Conservation (phyloP, 192 early-diverging fungal species). For the Coemansia sp. region DNA sequence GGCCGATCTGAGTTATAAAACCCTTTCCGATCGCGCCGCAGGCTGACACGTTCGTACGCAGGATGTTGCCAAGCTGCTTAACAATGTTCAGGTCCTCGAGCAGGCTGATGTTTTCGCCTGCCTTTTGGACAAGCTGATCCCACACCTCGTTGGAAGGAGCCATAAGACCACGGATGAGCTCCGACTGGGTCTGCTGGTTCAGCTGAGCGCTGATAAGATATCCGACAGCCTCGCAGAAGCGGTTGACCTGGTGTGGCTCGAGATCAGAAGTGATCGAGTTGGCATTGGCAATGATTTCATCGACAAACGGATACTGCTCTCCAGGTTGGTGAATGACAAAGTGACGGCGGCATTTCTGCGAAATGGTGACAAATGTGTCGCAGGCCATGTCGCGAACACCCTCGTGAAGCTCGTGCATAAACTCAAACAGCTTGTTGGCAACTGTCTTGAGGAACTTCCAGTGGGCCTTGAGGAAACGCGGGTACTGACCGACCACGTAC, state of each 20-base stretch:
- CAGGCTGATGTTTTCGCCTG: conserved; percentile 69
- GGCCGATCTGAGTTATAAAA: conserved; percentile 85
- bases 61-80: conserved; percentile 87
- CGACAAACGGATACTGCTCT: conserved; percentile 90
- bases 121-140: conserved; percentile 77
- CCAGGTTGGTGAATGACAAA: conserved; percentile 92
- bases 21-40: conserved; percentile 85
- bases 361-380: conserved; percentile 99
- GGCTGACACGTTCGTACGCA: conserved; percentile 94
- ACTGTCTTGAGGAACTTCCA: conserved; percentile 99
- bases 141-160: conserved; percentile 86
- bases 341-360: conserved; percentile 95
- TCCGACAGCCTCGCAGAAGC: conserved; percentile 98
- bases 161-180: conserved; percentile 85
- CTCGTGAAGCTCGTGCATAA: conserved; percentile 99
- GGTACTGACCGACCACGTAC: conserved; percentile 99
- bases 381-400: conserved; percentile 99
- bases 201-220: conserved; percentile 96
- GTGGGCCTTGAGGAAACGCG: conserved; percentile 99
- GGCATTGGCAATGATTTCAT: conserved; percentile 87
- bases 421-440: conserved; percentile 99
- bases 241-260: conserved; percentile 90
- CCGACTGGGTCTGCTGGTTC: conserved; percentile 73
- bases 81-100: conserved; percentile 79
- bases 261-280: conserved; percentile 87